Conservation (phyloP, 2,329 filamentous ascomycete genomes). For the Microsporum canis region DNA sequence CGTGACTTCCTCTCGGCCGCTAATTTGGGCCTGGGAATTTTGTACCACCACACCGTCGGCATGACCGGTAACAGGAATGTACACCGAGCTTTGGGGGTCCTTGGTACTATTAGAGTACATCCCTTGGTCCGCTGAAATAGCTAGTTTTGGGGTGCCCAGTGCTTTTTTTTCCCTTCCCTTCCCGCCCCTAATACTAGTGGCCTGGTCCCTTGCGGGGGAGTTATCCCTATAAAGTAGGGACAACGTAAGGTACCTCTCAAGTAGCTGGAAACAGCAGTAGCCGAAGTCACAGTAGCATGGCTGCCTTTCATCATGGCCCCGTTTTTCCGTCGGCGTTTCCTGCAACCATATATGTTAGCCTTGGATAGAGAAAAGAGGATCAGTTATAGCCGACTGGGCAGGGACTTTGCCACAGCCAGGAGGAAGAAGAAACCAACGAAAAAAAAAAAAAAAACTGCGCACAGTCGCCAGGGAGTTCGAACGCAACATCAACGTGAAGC, state of each 20-base stretch:
- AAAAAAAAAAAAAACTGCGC: neutral
- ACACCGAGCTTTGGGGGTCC: neutral
- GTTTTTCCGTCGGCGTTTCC: neutral
- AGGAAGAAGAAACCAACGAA: neutral
- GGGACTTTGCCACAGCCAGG: neutral
- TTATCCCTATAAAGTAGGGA: neutral
- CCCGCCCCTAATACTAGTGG: neutral
- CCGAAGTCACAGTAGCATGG: neutral
- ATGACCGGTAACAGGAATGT: neutral
- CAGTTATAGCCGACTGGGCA: neutral
- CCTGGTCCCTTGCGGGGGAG: neutral
- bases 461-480: neutral
- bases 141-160: neutral
- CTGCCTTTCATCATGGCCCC: neutral
- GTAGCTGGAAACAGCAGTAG: neutral
- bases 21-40: neutral
- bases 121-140: neutral
- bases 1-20: neutral
- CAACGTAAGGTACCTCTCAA: neutral
- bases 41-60: neutral
- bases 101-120: neutral
- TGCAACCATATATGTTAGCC: neutral
- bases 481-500: neutral
- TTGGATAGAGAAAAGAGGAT: neutral
- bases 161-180: neutral